Conservation (phyloP, 352 stramenopile genomes). For the Globisporangium emineosum region DNA sequence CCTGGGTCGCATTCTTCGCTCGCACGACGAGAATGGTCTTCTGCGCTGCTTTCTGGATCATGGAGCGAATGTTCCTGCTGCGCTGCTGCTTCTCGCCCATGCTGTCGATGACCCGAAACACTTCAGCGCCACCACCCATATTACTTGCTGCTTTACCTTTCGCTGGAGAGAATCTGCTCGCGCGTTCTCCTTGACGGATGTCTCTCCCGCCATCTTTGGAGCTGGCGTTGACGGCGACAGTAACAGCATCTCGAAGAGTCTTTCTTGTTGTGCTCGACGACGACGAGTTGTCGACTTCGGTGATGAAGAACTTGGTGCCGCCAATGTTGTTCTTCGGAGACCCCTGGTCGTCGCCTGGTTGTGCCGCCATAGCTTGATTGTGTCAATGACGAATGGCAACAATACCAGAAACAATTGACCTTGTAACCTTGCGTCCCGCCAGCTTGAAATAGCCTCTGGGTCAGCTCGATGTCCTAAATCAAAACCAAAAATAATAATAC, state of each 20-base stretch:
- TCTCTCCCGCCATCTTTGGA: constrained; percentile 5
- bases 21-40: constrained; percentile 74
- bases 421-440: not conserved
- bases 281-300: constrained; percentile 20
- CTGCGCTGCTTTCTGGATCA: constrained; percentile 67
- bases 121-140: constrained; percentile 23
- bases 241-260: not conserved
- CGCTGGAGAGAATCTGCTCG: constrained; percentile 11
- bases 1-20: constrained; percentile 66
- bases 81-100: constrained; percentile 45
- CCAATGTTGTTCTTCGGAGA: not conserved
- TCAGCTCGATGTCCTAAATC: not conserved
- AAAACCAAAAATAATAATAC: constrained; percentile 4
- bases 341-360: not conserved
- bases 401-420: not conserved
- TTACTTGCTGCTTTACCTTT: constrained; percentile 9
- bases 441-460: constrained; percentile 4
- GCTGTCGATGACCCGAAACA: constrained; percentile 53
- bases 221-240: not conserved
- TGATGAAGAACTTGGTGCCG: constrained; percentile 32
- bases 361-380: not conserved
- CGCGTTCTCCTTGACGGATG: constrained; percentile 4
- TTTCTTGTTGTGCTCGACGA: not conserved
- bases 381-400: not conserved
- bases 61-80: constrained; percentile 50